Conservation (phyloP, 2,329 filamentous ascomycete genomes). For the Talaromyces sp. region DNA sequence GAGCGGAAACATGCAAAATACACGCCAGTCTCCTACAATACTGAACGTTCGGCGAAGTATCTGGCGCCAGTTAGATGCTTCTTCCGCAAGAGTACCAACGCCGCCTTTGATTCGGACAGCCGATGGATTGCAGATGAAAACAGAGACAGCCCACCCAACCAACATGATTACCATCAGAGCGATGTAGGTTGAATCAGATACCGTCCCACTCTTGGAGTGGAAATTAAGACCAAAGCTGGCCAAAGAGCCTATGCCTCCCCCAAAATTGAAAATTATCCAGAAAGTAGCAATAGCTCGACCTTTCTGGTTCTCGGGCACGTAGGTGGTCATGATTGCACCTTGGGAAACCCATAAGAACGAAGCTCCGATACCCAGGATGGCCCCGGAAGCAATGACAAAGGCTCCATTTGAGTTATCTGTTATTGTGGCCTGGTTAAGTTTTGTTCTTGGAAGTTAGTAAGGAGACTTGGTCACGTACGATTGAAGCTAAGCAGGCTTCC, state of each 20-base stretch:
- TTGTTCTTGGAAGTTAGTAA: not conserved
- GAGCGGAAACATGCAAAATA: conserved; percentile 47
- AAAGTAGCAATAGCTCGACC: conserved; percentile 24
- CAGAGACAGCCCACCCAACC: conserved; percentile 43
- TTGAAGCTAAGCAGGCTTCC: conserved; percentile 31
- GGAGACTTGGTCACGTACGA: conserved; percentile 15
- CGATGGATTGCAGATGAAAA: conserved; percentile 46
- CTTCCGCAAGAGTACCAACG: conserved; percentile 33
- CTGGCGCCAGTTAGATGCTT: conserved; percentile 35
- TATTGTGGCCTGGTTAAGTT: not conserved
- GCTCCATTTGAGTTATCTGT: conserved; percentile 20
- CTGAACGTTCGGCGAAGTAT: conserved; percentile 27
- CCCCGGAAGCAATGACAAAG: conserved; percentile 38
- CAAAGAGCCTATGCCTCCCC: conserved; percentile 41
- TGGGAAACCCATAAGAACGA: conserved; percentile 29
- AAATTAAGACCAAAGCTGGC: conserved; percentile 43
- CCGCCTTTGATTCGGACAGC: conserved; percentile 34
- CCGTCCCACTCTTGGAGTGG: conserved; percentile 37
- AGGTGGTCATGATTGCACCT: conserved; percentile 47
- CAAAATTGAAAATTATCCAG: conserved; percentile 46
- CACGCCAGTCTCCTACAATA: conserved; percentile 39
- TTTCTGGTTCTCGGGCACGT: conserved; percentile 39
- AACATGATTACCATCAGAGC: conserved; percentile 47
- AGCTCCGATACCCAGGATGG: conserved; percentile 42
- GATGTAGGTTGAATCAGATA: conserved; percentile 48